phyloP scores from a whole-genome alignment of 2,329 filamentous ascomycete genomes.

The Fusarium foetens region DNA sequence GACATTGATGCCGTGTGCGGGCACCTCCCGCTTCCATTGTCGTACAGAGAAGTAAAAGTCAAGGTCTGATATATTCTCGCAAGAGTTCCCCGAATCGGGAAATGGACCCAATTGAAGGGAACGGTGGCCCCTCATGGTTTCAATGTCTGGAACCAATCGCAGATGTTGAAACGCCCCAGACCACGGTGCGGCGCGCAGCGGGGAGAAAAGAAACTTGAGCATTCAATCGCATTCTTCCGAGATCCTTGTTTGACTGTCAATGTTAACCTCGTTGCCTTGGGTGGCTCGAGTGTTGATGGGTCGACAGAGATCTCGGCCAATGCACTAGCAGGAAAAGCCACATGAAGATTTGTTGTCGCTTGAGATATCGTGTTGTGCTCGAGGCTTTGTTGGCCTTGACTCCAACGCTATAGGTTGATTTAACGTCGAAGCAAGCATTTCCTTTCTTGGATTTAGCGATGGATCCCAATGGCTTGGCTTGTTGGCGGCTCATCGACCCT shows the following conservation, averaged over 20 bases:
- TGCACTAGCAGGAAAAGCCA: not conserved
- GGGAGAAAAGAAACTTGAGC: conserved; percentile 9
- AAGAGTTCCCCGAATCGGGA: conserved; percentile 48
- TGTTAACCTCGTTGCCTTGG: not conserved
- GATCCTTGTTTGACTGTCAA: conserved; percentile 16
- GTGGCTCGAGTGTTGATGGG: not conserved
- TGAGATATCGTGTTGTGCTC: not conserved
- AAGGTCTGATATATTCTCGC: conserved; percentile 43
- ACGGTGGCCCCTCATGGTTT: conserved; percentile 37
- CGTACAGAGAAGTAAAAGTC: conserved; percentile 3
- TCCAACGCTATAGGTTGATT: not conserved
- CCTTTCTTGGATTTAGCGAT: not conserved
- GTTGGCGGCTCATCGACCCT: not conserved
- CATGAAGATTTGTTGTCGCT: not conserved
- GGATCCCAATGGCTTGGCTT: not conserved
- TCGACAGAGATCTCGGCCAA: not conserved
- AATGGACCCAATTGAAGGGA: conserved; percentile 34
- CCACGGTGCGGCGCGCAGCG: conserved; percentile 27
- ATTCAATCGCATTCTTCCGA: conserved; percentile 32
- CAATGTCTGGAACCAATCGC: conserved; percentile 40
- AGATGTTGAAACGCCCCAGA: conserved; percentile 17
- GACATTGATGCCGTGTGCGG: conserved; percentile 16
- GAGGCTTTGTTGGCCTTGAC: not conserved
- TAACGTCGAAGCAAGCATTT: conserved; percentile 8
- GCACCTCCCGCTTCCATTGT: conserved; percentile 9